Percentiles rank a stretch among this genome's conserved stretches.
These are phyloP conservation scores for Suhomyces panamericanus DNA, from an alignment of 1,139 yeast genomes.

Conservation along the genomic window DNA sequence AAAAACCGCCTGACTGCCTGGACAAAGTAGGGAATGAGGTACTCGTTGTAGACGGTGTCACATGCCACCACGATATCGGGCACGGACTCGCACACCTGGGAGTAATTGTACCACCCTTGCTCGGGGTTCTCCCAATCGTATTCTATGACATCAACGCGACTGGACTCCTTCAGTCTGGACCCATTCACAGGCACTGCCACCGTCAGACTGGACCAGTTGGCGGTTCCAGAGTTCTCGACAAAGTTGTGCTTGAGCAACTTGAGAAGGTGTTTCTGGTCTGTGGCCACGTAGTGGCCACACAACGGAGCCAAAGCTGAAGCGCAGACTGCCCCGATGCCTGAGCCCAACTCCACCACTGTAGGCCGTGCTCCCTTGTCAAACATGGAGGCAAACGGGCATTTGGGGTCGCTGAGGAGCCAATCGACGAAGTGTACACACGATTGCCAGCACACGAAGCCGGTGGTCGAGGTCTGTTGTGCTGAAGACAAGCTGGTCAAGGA, in stretches of 20 bases:
- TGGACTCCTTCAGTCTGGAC: conserved; percentile 3
- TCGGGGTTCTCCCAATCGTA: conserved; percentile 66
- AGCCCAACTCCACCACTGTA: conserved; percentile 59
- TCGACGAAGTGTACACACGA: conserved; percentile 51
- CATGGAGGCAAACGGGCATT: conserved; percentile 25
- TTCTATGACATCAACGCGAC: conserved; percentile 44
- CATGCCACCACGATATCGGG: conserved; percentile 61
- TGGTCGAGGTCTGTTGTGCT: conserved; percentile 46
- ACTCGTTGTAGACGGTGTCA: conserved; percentile 72
- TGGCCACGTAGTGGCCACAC: conserved; percentile 48
- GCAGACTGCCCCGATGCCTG: conserved; percentile 63
- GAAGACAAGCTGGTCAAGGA: conserved; percentile 46
- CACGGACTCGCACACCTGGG: conserved; percentile 2
- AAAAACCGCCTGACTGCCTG: conserved; percentile 40
- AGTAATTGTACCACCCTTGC: conserved; percentile 28
- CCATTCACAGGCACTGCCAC: conserved; percentile 1
- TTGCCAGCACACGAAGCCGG: conserved; percentile 71
- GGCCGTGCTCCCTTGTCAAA: conserved; percentile 17
- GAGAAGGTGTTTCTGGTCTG: conserved; percentile 61
- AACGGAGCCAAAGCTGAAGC: conserved; percentile 46
- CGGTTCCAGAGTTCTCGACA: conserved; percentile 29
- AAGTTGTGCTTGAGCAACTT: conserved; percentile 53
- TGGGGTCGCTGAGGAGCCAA: conserved; percentile 43
- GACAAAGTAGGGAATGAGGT: conserved; percentile 53
- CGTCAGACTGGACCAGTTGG: conserved; percentile 18